Conservation (phyloP, 2,329 filamentous ascomycete species). For the Periconia sp. region DNA sequence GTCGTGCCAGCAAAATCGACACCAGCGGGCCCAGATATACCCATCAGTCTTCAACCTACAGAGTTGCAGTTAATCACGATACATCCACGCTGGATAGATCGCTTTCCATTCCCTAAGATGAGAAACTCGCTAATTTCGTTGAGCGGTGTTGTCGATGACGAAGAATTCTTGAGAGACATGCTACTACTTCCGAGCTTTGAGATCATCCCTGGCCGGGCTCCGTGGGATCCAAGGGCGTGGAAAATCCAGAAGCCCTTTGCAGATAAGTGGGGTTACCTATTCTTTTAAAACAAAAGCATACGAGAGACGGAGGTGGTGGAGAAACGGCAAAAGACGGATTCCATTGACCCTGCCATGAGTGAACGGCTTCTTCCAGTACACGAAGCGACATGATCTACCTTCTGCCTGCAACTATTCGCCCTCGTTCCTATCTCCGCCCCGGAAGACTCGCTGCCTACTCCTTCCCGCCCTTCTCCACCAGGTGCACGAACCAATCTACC, state of each 20-base stretch:
- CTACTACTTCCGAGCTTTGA: conserved; percentile 42
- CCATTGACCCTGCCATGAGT: too few species aligned
- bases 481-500: conserved; percentile 29
- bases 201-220: conserved; percentile 28
- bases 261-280: conserved; percentile 42
- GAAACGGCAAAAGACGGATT: neutral
- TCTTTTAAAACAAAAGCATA: conserved; percentile 1
- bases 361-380: too few species aligned
- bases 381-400: too few species aligned
- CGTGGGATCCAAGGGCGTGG: conserved; percentile 46
- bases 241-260: conserved; percentile 41
- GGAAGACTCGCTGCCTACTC: neutral
- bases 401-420: too few species aligned
- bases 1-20: conserved; percentile 28
- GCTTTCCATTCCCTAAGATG: conserved; percentile 50
- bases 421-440: too few species aligned
- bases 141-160: conserved; percentile 41
- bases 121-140: conserved; percentile 47
- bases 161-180: conserved; percentile 44
- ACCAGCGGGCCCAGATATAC: conserved; percentile 21
- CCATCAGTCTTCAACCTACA: conserved; percentile 41
- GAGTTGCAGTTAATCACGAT: conserved; percentile 37
- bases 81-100: conserved; percentile 49
- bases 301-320: neutral
- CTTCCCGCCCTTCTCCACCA: conserved; percentile 16